Conservation (phyloP, 164 flowering plant genomes). For the Stephania japonica region DNA sequence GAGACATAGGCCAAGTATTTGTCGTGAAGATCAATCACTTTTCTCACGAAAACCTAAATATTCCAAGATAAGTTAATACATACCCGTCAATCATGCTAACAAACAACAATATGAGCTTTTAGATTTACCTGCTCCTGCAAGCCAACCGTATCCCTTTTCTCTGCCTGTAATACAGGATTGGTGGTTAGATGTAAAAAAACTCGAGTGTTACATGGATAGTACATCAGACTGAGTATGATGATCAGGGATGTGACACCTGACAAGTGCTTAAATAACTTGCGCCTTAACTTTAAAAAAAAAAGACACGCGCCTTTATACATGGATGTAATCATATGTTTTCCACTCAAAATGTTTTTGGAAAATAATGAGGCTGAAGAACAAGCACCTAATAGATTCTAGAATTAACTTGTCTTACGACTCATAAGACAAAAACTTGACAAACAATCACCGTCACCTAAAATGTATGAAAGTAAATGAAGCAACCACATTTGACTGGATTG, state of each 20-base stretch:
- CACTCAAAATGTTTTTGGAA: background rate
- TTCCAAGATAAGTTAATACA: constrained; percentile 12
- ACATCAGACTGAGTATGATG: too few relatives aligned
- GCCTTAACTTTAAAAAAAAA: too few relatives aligned
- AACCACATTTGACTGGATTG: background rate
- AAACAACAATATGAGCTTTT: background rate
- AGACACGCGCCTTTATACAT: background rate
- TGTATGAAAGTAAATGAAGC: background rate
- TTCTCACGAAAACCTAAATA: constrained; percentile 75
- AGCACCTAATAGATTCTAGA: background rate
- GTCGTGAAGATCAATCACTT: constrained; percentile 94
- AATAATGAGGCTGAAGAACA: background rate
- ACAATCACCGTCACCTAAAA: background rate
- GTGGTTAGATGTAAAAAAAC: background rate
- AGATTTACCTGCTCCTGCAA: constrained; percentile 76
- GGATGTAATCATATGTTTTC: too few relatives aligned
- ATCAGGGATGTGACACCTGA: too few relatives aligned
- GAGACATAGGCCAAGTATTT: constrained; percentile 76
- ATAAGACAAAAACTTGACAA: background rate
- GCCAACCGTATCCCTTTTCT: constrained; percentile 69
- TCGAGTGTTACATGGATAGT: too few relatives aligned
- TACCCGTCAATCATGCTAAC: background rate
- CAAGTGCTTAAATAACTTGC: too few relatives aligned
- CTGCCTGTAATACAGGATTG: constrained; percentile 45
- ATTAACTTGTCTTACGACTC: background rate